Conservation (phyloP, 768 basidiomycete genomes). For the Mycena haematopus region DNA sequence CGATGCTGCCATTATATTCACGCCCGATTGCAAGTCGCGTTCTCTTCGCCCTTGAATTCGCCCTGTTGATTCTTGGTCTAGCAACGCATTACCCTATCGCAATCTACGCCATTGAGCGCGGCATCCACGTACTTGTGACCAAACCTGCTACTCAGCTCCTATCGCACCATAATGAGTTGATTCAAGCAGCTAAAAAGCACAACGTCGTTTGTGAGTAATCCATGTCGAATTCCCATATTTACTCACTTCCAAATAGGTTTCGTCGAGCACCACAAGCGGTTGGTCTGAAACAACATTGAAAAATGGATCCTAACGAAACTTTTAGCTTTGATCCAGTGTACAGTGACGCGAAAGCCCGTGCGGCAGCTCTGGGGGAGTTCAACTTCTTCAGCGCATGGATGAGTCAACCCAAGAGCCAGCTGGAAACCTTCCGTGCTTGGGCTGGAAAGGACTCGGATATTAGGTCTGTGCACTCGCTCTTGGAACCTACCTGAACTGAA, state of each 20-base stretch:
- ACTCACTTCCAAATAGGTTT: conserved; percentile 43
- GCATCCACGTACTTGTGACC: conserved; percentile 89
- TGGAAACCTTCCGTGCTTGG: conserved; percentile 95
- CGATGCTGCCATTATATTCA: conserved; percentile 92
- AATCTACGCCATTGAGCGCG: conserved; percentile 83
- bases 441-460: conserved; percentile 95
- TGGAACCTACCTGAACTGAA: conserved; percentile 11
- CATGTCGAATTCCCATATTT: neutral
- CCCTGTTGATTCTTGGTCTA: conserved; percentile 35
- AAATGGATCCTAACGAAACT: neutral
- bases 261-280: conserved; percentile 95
- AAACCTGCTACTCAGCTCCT: conserved; percentile 92
- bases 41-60: neutral
- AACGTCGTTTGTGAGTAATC: conserved; percentile 66
- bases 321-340: conserved; percentile 87
- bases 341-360: conserved; percentile 85
- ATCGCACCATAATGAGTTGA: conserved; percentile 80
- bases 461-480: conserved; percentile 50
- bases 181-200: conserved; percentile 77
- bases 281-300: neutral
- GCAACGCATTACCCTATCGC: conserved; percentile 88
- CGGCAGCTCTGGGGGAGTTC: conserved; percentile 82
- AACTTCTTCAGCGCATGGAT: conserved; percentile 98
- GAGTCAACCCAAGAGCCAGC: conserved; percentile 95
- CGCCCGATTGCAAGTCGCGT: conserved; percentile 76